Percentiles rank a stretch among this genome's conserved stretches.
phyloP scores from a whole-genome alignment of 192 early-diverging fungal species.

The Chytriomyces sp. region DNA sequence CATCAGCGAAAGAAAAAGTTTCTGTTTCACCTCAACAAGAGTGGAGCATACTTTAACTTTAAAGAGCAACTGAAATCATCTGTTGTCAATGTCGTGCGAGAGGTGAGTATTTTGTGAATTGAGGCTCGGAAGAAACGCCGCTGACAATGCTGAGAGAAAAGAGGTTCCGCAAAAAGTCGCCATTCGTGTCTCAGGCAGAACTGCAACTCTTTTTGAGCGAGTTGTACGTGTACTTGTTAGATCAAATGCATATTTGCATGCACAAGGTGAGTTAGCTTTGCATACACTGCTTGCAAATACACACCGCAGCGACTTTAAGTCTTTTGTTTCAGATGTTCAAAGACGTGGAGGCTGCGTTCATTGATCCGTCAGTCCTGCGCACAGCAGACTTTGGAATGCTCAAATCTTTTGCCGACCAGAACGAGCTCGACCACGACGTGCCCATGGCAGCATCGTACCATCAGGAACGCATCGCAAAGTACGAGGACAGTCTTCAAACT shows the following conservation, averaged over 20 bases:
- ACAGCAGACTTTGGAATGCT: constrained; percentile 55
- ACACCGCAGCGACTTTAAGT: not conserved
- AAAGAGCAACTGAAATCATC: constrained; percentile 64
- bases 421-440: constrained; percentile 49
- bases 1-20: constrained; percentile 57
- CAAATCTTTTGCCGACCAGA: constrained; percentile 58
- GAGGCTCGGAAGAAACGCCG: not conserved
- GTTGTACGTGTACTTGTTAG: constrained; percentile 63
- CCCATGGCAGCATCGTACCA: constrained; percentile 54
- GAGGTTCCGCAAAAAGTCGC: constrained; percentile 56
- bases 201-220: constrained; percentile 65
- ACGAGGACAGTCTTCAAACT: constrained; percentile 60
- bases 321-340: constrained; percentile 41
- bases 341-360: constrained; percentile 37
- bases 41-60: constrained; percentile 62
- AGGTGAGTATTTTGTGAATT: constrained; percentile 38
- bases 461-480: constrained; percentile 61
- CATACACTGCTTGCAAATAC: not conserved
- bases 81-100: constrained; percentile 62
- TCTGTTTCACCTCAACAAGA: constrained; percentile 65
- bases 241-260: constrained; percentile 61
- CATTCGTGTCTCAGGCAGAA: constrained; percentile 57
- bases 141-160: constrained; percentile 21
- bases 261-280: constrained; percentile 41
- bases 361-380: constrained; percentile 41